Base-by-base conservation (phyloP, 805 yeast genomes). In the Metschnikowia henanensis region DNA sequence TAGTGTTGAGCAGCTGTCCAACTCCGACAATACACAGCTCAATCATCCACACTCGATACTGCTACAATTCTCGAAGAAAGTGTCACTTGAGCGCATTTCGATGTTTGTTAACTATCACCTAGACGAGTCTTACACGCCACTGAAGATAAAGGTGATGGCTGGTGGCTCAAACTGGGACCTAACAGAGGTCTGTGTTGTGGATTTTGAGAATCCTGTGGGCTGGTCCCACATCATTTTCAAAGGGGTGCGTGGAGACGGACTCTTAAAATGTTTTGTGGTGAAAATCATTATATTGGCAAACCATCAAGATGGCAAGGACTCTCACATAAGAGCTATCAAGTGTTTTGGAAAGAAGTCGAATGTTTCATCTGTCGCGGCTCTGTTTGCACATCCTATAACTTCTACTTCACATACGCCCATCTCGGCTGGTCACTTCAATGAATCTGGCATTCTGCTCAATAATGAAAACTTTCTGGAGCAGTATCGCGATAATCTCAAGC, bases 241-340 rank as follows among this genome's bases (percentile, higher is more conserved):
- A 39, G 77, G 79, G 1, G 72, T 76, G 3, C 62, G 86, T 30
- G 62, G 66, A 9, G 82, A 77, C 41, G 78, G 79, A 3, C 75
- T 80, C 1, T 62, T 89, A 37, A 81, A 85, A 53, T 80, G 94
- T 40, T 84, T 81, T 54, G 66, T 82, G 49, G 64, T 89, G 10
- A 76, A 86, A 47, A 52, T 90, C 13, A 59, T 75, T n/a, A 72
- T 89, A 5, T 59, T 78, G 7, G 77, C 87, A 1, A 94, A 95
- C 56, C 96, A 89, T 56, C 97, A 91, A 59, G 90, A 88, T 58
- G 99, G 99, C 35, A 94, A 92, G 58, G 99, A 94, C 61, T 84
- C 96, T 0, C 98, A 90, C 61, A 70, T 94, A 9, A 66, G 99
- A 36, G 84, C 90, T 0, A 72, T 91, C 15, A 79, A 70, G 61